Percentiles rank a stretch among this genome's conserved stretches.
These are phyloP conservation scores for Paspalum vaginatum DNA, from an alignment of 176 grass and related monocot species.

Conservation along the genomic window DNA sequence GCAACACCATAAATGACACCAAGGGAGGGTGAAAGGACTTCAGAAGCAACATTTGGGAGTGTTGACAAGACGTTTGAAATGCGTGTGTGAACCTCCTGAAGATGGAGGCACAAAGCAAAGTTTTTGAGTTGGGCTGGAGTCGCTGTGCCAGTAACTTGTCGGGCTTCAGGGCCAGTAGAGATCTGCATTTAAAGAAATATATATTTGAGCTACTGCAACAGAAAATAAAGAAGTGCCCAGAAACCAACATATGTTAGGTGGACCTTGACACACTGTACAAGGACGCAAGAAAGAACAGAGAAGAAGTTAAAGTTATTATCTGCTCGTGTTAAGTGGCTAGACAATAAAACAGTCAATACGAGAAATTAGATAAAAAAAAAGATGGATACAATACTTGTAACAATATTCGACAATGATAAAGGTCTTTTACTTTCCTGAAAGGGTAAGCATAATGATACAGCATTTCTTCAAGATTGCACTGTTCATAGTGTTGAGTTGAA, in stretches of 20 bases:
- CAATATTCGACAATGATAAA: not conserved
- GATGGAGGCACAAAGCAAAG: constrained; percentile 88
- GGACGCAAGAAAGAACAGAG: constrained; percentile 7
- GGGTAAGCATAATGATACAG: constrained; percentile 6
- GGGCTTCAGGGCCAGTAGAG: constrained; percentile 86
- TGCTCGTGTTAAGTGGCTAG: constrained; percentile 11
- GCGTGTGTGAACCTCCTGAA: constrained; percentile 88
- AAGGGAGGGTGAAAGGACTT: constrained; percentile 76
- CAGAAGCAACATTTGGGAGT: constrained; percentile 69
- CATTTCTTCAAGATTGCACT: not conserved
- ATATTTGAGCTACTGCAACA: constrained; percentile 31
- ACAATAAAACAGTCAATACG: constrained; percentile 8
- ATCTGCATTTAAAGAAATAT: constrained; percentile 62
- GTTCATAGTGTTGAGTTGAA: constrained; percentile 15
- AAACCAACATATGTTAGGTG: constrained; percentile 8
- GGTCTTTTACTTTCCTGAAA: constrained; percentile 26
- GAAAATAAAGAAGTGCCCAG: constrained; percentile 17
- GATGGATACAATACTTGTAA: not conserved
- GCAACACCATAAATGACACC: constrained; percentile 80
- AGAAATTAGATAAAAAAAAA: not conserved
- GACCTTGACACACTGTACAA: constrained; percentile 1
- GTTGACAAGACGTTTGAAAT: constrained; percentile 66
- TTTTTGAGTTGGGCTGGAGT: constrained; percentile 92
- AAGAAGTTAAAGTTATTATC: not conserved
- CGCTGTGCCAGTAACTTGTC: constrained; percentile 73